Percentiles rank a stretch among this genome's conserved stretches.
Conservation (phyloP, 1,284 basidiomycete genomes). For the Moniliophthora roreri region DNA sequence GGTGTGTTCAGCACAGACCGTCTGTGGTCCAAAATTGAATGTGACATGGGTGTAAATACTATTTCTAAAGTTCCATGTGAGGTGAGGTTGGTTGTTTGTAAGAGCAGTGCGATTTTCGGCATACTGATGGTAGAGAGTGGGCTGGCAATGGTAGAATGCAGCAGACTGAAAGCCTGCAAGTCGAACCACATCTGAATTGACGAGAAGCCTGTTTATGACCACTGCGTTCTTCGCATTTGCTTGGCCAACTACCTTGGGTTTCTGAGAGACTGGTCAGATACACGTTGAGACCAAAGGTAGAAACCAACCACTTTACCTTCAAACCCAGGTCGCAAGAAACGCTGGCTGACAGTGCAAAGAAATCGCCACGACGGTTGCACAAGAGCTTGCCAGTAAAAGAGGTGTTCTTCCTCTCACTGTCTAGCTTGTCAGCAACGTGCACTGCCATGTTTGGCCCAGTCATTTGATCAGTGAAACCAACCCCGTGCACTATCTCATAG, state of each 20-base stretch:
- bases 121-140: background rate
- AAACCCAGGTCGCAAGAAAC: constrained; percentile 11
- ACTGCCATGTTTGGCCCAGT: too few species aligned
- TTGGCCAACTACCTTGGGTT: background rate
- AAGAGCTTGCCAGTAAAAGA: background rate
- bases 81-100: background rate
- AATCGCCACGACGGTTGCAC: constrained; percentile 9
- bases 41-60: constrained; percentile 3
- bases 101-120: background rate
- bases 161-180: too few species aligned
- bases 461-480: too few species aligned
- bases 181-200: too few species aligned
- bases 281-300: background rate
- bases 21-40: constrained; percentile 6
- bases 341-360: constrained; percentile 2
- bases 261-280: background rate
- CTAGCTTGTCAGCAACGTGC: too few species aligned
- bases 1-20: constrained; percentile 1
- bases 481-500: too few species aligned
- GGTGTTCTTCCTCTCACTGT: background rate
- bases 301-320: constrained; percentile 6
- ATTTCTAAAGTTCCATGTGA: background rate
- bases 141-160: background rate
- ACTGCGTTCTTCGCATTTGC: too few species aligned
- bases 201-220: too few species aligned